phyloP scores from a whole-genome alignment of 106 monocot species.

The Acorus gramineus region DNA sequence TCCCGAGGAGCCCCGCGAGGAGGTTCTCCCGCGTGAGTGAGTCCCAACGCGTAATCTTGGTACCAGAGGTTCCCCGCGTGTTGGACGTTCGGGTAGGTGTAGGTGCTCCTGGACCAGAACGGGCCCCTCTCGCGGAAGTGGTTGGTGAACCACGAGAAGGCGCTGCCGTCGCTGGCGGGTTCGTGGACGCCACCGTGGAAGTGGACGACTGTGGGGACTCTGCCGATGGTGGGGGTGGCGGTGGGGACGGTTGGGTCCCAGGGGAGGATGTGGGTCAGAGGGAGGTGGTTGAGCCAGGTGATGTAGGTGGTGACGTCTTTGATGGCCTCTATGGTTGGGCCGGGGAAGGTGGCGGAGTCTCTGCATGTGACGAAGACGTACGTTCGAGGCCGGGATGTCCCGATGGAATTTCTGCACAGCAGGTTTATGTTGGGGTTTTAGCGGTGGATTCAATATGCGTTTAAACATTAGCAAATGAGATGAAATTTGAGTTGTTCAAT shows the following conservation, averaged over 20 bases:
- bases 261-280: background rate
- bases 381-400: background rate
- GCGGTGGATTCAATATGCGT: too few relatives aligned
- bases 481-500: too few relatives aligned
- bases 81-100: slow-evolving; percentile 1
- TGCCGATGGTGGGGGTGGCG: background rate
- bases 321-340: background rate
- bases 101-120: background rate
- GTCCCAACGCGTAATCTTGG: background rate
- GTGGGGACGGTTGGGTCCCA: background rate
- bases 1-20: background rate
- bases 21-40: background rate
- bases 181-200: background rate
- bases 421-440: too few relatives aligned
- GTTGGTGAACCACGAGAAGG: background rate
- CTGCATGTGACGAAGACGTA: background rate
- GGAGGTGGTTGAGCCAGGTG: slow-evolving; percentile 1
- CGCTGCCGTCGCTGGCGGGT: background rate
- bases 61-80: background rate
- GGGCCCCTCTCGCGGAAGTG: background rate
- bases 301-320: background rate
- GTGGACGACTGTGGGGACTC: background rate
- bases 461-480: too few relatives aligned
- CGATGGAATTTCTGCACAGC: background rate
- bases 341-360: background rate